Evolutionary conservation across 768 basidiomycete genomes (phyloP), one percentile per base, ranked within the genome.

Genomic region (Pulveroboletus frians): DNA sequence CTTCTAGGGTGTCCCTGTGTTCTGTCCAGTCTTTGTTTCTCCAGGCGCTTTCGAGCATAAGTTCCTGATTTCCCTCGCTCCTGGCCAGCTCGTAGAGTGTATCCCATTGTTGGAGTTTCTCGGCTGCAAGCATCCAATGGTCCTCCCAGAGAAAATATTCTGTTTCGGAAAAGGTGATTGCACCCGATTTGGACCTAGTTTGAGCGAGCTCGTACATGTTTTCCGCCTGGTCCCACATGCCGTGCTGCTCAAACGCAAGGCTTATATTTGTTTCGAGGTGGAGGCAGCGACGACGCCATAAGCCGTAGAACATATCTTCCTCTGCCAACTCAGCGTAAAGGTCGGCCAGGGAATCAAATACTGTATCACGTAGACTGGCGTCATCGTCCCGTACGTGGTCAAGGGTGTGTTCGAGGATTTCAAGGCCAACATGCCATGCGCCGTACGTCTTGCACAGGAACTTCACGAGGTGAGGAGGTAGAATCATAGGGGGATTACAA

Each of bases 141-240:
- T 99, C 96, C 61, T 99, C 96, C 96, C 96, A 99, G 17, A 99
- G 73, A 59, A 89, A 92, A 66, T 94, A 97, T 66, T 99, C 96
- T 2, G 87, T 76, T 66, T 99, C 96, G 11, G 88, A 86, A 72
- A 94, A 98, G 1, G 93, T 84, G 46, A 96, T 81, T 6, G 79
- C 72, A 5, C 92, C 91, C 4, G 79, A 75, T 39, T 92, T 78
- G 8, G 92, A 85, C 66, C 85, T 89, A 56, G 74, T 83, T 69
- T 97, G 94, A 1, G 94, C 96, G 21, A 74, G 71, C 68, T 99
- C 96, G 67, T 99, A 97, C 35, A 85, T 78, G 52, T 75, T 80
- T 34, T 88, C 80, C 0, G 96, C 93, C 60, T 93, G 85, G 27
- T 90, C 87, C 94, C 95, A 99, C 79, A 97, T 85, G 11, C 96